Conservation (phyloP, 179 eudicot genomes). For the Camellia oleifera region DNA sequence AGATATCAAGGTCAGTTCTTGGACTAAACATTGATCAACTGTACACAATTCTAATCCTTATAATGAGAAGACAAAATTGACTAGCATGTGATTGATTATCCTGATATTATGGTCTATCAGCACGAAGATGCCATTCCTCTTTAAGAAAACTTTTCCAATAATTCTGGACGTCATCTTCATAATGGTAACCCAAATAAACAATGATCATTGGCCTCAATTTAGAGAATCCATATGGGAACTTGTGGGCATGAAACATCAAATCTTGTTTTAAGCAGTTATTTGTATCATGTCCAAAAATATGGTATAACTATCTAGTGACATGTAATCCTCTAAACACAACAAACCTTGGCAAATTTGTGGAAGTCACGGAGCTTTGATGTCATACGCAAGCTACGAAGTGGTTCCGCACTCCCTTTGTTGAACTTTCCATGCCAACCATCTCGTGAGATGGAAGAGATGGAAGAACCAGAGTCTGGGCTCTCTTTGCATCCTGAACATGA, state of each 20-base stretch:
- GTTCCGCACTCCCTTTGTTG: conserved; percentile 65
- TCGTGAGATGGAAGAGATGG: conserved; percentile 64
- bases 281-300: conserved; percentile 1
- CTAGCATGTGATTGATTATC: not conserved
- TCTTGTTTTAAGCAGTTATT: not conserved
- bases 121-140: not conserved
- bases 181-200: not conserved
- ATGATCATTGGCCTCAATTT: not conserved
- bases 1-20: not conserved
- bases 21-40: not conserved
- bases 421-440: conserved; percentile 72
- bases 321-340: conserved; percentile 4
- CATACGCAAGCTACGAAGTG: conserved; percentile 75
- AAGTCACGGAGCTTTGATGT: conserved; percentile 94
- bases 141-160: conserved; percentile 1
- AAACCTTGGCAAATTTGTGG: conserved; percentile 91
- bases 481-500: conserved; percentile 67
- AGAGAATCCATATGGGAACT: not conserved
- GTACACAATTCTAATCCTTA: not conserved
- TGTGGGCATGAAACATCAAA: not conserved
- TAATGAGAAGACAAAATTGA: not conserved
- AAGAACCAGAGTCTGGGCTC: conserved; percentile 54
- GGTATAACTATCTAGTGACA: not conserved
- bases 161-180: not conserved
- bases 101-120: conserved; percentile 4